Evolutionary conservation across 2,329 filamentous ascomycete species (phyloP).

Genomic region (Graphiopsis chlorocephala): DNA sequence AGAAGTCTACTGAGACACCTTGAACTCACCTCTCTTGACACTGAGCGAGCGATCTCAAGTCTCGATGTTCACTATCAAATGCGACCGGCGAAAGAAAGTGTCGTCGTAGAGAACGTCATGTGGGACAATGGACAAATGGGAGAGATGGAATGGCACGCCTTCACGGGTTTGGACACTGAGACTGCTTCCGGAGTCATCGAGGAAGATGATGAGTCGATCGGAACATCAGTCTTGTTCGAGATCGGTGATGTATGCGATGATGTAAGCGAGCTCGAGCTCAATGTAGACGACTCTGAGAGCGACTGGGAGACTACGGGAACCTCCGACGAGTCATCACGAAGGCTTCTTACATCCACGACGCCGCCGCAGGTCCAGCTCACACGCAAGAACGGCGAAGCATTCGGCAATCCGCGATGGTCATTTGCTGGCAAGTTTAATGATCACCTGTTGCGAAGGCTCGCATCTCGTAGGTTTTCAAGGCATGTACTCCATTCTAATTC

Average conservation of each 20-base stretch:
- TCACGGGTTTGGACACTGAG: background rate
- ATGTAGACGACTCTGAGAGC: background rate
- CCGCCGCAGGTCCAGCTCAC: constrained; percentile 2
- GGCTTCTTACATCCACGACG: background rate
- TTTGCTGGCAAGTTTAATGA: constrained; percentile 10
- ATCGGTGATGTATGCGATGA: background rate
- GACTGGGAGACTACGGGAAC: background rate
- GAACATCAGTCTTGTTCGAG: background rate
- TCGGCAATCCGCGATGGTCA: constrained; percentile 4
- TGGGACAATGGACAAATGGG: background rate
- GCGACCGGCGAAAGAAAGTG: background rate
- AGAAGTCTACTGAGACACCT: background rate
- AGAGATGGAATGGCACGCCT: constrained; percentile 1
- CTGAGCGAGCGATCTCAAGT: background rate
- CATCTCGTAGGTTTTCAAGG: constrained; percentile 6
- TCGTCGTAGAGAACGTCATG: background rate
- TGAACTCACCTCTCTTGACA: constrained; percentile 4
- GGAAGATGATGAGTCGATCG: background rate
- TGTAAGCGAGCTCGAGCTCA: background rate
- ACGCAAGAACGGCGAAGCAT: background rate
- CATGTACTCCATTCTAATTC: background rate
- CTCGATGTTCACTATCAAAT: background rate
- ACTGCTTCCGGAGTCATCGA: background rate
- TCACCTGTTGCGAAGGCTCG: background rate
- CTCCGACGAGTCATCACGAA: background rate